Evolutionary conservation across 805 yeast species (phyloP).

Genomic region (Starmerella apicola): DNA sequence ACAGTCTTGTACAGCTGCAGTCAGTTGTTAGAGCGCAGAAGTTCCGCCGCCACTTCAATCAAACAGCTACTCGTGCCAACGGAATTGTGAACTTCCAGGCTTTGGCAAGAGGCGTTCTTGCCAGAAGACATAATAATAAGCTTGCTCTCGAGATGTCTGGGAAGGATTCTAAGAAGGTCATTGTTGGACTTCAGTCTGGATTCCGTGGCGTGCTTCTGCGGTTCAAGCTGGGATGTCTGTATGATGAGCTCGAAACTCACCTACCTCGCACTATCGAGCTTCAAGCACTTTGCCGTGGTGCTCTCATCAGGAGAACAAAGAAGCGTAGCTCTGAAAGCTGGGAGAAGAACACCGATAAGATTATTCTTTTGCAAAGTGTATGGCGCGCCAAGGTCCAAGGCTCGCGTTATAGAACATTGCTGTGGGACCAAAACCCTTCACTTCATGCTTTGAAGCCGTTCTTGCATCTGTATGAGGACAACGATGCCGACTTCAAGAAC

Average conservation of each 20-base stretch:
- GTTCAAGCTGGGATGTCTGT: conserved; percentile 24
- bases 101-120: conserved; percentile 36
- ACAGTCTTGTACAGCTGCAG: conserved; percentile 38
- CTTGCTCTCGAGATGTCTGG: not conserved
- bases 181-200: conserved; percentile 27
- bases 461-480: conserved; percentile 60
- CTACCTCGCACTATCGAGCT: conserved; percentile 22
- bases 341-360: conserved; percentile 39
- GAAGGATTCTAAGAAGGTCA: conserved; percentile 5
- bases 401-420: conserved; percentile 59
- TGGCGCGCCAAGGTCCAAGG: conserved; percentile 58
- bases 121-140: conserved; percentile 14
- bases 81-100: conserved; percentile 37
- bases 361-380: conserved; percentile 61
- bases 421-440: conserved; percentile 63
- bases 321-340: conserved; percentile 36
- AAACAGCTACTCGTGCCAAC: conserved; percentile 5
- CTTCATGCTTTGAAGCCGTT: conserved; percentile 63
- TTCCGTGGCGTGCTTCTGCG: conserved; percentile 30
- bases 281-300: conserved; percentile 28
- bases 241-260: conserved; percentile 29
- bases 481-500: conserved; percentile 60
- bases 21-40: conserved; percentile 39
- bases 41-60: conserved; percentile 27
- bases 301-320: conserved; percentile 22